Percentiles rank a stretch among this genome's conserved stretches.
Conservation (phyloP, 805 yeast species). For the Cyberlindnera galapagoensis region DNA sequence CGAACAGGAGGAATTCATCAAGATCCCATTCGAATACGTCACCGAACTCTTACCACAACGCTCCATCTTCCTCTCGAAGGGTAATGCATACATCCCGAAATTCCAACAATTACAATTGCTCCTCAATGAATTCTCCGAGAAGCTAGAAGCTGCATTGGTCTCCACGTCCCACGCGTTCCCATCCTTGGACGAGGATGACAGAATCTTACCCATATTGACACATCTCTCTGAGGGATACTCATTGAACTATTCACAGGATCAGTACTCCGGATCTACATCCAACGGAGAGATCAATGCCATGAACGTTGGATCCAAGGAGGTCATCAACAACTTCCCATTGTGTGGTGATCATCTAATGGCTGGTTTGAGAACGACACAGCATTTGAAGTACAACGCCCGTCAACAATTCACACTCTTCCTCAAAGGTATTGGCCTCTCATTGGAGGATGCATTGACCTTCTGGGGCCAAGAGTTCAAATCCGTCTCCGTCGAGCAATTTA, state of each 20-base stretch:
- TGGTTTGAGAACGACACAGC: constrained; percentile 55
- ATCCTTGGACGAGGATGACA: constrained; percentile 83
- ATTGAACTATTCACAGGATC: constrained; percentile 24
- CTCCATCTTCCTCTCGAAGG: constrained; percentile 56
- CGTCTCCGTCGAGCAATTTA: constrained; percentile 66
- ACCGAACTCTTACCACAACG: constrained; percentile 72
- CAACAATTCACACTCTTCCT: constrained; percentile 80
- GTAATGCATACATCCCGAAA: constrained; percentile 81
- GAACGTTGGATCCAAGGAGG: constrained; percentile 47
- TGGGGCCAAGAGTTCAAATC: constrained; percentile 69
- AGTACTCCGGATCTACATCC: constrained; percentile 16
- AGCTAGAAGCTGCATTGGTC: constrained; percentile 38
- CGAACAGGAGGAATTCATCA: constrained; percentile 62
- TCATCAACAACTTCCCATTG: constrained; percentile 68
- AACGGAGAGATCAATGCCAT: constrained; percentile 52
- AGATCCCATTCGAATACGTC: constrained; percentile 83
- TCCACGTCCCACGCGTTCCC: constrained; percentile 75
- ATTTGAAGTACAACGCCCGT: constrained; percentile 77
- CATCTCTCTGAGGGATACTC: constrained; percentile 73
- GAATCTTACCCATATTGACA: constrained; percentile 76
- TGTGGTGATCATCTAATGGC: constrained; percentile 67
- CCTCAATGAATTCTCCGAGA: constrained; percentile 58
- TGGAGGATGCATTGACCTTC: constrained; percentile 82
- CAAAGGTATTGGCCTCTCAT: constrained; percentile 81
- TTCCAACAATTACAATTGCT: constrained; percentile 69